Evolutionary conservation across 1,284 basidiomycete genomes (phyloP).

Genomic region (Phellopilus nigrolimitatus): DNA sequence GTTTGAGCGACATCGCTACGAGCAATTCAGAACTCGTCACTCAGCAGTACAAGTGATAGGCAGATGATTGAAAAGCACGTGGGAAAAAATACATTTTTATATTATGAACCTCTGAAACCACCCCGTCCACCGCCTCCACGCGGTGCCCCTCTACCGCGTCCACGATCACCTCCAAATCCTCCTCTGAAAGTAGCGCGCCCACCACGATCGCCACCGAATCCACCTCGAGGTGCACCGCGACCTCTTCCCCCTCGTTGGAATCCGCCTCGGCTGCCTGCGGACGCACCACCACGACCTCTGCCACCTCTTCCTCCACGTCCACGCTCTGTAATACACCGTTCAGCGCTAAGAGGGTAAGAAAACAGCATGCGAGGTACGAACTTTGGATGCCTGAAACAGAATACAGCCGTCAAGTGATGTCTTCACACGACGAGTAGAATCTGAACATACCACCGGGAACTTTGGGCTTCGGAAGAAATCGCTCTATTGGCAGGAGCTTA

Average conservation of each 20-base stretch:
- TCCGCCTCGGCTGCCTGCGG: slow-evolving; percentile 39
- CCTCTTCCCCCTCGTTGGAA: slow-evolving; percentile 39
- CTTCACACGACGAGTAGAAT: slow-evolving; percentile 16
- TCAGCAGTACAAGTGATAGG: neutral
- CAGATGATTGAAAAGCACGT: neutral
- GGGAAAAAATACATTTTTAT: neutral
- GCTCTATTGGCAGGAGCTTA: slow-evolving; percentile 93
- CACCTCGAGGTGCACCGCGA: slow-evolving; percentile 36
- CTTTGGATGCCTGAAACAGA: slow-evolving; percentile 19
- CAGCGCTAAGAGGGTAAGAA: neutral
- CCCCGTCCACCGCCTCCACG: slow-evolving; percentile 7
- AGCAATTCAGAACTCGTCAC: neutral
- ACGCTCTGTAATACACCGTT: slow-evolving; percentile 42
- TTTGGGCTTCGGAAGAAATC: slow-evolving; percentile 98
- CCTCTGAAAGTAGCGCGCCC: too few species aligned
- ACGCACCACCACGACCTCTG: slow-evolving; percentile 31
- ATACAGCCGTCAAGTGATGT: slow-evolving; percentile 3
- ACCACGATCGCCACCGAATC: slow-evolving; percentile 30
- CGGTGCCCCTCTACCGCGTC: slow-evolving; percentile 21
- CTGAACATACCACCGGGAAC: slow-evolving; percentile 55
- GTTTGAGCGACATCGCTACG: slow-evolving; percentile 38
- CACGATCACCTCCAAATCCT: slow-evolving; percentile 26
- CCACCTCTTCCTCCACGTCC: slow-evolving; percentile 41
- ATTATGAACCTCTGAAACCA: slow-evolving; percentile 16
- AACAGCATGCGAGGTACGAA: slow-evolving; percentile 5